Conservation (phyloP, 179 eudicot species). For the Vitellaria paradoxa region DNA sequence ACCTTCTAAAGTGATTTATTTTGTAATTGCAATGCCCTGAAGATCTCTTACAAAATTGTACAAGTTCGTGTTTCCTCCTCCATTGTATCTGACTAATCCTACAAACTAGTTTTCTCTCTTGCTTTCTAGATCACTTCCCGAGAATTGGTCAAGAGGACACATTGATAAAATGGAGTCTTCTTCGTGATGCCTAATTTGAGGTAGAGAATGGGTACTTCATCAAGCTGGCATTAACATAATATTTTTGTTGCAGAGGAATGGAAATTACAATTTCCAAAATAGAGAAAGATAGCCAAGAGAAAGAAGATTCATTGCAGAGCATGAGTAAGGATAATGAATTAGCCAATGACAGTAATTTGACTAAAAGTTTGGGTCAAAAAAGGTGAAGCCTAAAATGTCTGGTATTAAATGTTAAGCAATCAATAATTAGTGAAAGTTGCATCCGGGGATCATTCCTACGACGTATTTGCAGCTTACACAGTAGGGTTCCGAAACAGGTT, state of each 20-base stretch:
- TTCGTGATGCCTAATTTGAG: background rate
- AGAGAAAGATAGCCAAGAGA: conserved; percentile 31
- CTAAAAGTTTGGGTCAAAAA: conserved; percentile 28
- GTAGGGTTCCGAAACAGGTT: conserved; percentile 55
- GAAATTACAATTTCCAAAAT: conserved; percentile 26
- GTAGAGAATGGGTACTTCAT: background rate
- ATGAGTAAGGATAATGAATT: conserved; percentile 19
- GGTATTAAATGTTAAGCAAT: conserved; percentile 31
- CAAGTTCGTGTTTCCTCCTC: background rate
- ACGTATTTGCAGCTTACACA: conserved; percentile 27
- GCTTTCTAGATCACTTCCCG: conserved; percentile 20
- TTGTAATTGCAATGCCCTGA: background rate
- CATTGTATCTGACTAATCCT: background rate
- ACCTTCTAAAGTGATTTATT: background rate
- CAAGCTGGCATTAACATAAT: conserved; percentile 18
- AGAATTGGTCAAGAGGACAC: conserved; percentile 3
- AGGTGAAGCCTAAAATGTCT: conserved; percentile 32
- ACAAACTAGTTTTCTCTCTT: background rate
- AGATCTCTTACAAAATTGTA: background rate
- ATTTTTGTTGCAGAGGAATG: conserved; percentile 31
- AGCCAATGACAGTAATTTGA: conserved; percentile 17
- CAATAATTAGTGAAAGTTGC: conserved; percentile 36
- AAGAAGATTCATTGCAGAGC: conserved; percentile 19
- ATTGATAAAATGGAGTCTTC: background rate
- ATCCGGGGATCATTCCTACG: conserved; percentile 38